These are phyloP conservation scores for Pueraria montana DNA, from an alignment of 306 rosid species.

Conservation along the genomic window DNA sequence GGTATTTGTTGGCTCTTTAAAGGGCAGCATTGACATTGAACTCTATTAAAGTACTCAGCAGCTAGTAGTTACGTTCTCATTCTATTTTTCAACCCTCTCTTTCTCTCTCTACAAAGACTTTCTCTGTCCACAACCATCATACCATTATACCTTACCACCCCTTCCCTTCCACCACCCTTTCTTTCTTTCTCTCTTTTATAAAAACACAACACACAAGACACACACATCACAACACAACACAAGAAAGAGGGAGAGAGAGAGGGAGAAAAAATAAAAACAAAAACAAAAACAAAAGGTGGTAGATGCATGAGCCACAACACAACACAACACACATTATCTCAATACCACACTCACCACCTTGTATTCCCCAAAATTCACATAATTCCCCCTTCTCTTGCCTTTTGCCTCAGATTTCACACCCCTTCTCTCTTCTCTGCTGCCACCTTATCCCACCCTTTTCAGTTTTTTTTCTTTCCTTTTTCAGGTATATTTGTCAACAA, in stretches of 20 bases:
- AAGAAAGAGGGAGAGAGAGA: not conserved
- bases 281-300: conserved; percentile 80
- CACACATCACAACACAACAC: conserved; percentile 49
- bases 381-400: conserved; percentile 29
- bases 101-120: conserved; percentile 46
- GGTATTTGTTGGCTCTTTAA: conserved; percentile 40
- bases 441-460: conserved; percentile 52
- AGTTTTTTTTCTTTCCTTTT: conserved; percentile 5
- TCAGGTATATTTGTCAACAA: conserved; percentile 54
- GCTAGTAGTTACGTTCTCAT: conserved; percentile 50
- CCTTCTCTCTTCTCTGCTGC: conserved; percentile 42
- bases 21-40: conserved; percentile 67
- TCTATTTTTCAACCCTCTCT: conserved; percentile 34
- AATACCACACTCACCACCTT: conserved; percentile 67
- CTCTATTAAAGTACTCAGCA: conserved; percentile 44
- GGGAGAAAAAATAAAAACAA: conserved; percentile 12
- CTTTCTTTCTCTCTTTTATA: conserved; percentile 1
- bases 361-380: conserved; percentile 57
- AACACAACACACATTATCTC: conserved; percentile 52
- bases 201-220: too few species aligned
- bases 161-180: conserved; percentile 54
- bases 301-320: conserved; percentile 89
- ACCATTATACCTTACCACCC: conserved; percentile 47
- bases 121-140: conserved; percentile 56
- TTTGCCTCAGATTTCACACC: conserved; percentile 45